Conservation (phyloP, 805 yeast genomes). For the Jamesozyma spencerorum region DNA sequence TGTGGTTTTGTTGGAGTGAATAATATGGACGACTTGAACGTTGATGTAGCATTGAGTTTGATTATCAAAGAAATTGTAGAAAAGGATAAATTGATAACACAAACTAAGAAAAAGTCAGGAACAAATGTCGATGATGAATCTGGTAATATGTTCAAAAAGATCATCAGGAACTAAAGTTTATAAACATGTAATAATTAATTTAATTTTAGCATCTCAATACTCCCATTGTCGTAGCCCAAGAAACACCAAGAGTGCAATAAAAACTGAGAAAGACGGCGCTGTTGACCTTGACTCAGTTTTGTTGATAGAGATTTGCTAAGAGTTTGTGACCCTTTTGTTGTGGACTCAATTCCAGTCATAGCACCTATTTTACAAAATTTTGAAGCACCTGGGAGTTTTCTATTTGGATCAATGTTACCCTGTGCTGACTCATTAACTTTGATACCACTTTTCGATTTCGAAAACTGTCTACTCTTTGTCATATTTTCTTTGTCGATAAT, state of each 20-base stretch:
- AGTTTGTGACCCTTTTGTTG: not conserved
- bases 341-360: constrained; percentile 4
- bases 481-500: constrained; percentile 5
- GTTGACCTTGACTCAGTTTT: constrained; percentile 7
- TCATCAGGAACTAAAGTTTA: constrained; percentile 4
- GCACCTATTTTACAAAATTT: constrained; percentile 5
- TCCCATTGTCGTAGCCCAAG: constrained; percentile 29
- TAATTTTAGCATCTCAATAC: constrained; percentile 13
- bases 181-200: not conserved
- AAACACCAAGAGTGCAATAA: constrained; percentile 19
- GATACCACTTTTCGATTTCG: constrained; percentile 18
- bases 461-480: constrained; percentile 1
- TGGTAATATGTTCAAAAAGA: constrained; percentile 5
- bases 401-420: constrained; percentile 14
- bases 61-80: constrained; percentile 54
- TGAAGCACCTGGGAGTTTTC: not conserved
- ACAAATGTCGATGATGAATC: constrained; percentile 1
- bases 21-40: constrained; percentile 38
- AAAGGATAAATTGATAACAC: constrained; percentile 23
- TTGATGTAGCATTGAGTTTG: constrained; percentile 49
- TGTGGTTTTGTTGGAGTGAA: constrained; percentile 61
- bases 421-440: constrained; percentile 18
- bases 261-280: constrained; percentile 14
- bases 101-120: constrained; percentile 1
- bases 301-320: not conserved